These are phyloP conservation scores for Apiospora marii DNA, from an alignment of 2,329 filamentous ascomycete genomes.

Conservation along the genomic window DNA sequence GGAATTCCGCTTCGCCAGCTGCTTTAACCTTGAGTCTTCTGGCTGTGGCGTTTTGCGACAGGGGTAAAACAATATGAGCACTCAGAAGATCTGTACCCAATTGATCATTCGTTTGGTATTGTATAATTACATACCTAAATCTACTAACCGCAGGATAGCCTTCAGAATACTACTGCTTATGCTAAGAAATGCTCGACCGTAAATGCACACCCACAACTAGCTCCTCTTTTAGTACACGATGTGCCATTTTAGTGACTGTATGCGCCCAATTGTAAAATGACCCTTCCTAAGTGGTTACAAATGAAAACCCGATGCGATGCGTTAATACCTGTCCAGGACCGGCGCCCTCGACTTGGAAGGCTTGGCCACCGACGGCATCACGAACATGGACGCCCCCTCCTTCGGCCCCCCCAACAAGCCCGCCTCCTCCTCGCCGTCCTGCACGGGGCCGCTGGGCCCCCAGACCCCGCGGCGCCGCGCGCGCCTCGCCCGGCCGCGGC, in stretches of 20 bases:
- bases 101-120: no score
- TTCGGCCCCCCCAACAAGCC: constrained; percentile 17
- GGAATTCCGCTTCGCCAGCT: background rate
- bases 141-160: no score
- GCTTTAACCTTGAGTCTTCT: background rate
- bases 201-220: background rate
- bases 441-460: constrained; percentile 30
- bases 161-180: background rate
- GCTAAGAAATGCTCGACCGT: no score
- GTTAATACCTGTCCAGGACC: constrained; percentile 12
- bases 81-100: no score
- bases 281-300: no score
- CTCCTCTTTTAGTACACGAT: background rate
- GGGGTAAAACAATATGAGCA: background rate
- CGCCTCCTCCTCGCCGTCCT: constrained; percentile 27
- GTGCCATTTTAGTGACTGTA: background rate
- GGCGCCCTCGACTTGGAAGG: constrained; percentile 20
- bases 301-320: background rate
- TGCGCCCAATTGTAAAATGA: background rate
- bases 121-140: no score
- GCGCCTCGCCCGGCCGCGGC: constrained; percentile 36
- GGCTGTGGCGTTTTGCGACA: background rate
- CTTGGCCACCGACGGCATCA: constrained; percentile 7
- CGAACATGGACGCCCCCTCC: constrained; percentile 12
- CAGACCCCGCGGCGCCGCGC: constrained; percentile 41